Evolutionary conservation across 495 filamentous ascomycete species (phyloP).

Genomic region (Xylaria palmicola): DNA sequence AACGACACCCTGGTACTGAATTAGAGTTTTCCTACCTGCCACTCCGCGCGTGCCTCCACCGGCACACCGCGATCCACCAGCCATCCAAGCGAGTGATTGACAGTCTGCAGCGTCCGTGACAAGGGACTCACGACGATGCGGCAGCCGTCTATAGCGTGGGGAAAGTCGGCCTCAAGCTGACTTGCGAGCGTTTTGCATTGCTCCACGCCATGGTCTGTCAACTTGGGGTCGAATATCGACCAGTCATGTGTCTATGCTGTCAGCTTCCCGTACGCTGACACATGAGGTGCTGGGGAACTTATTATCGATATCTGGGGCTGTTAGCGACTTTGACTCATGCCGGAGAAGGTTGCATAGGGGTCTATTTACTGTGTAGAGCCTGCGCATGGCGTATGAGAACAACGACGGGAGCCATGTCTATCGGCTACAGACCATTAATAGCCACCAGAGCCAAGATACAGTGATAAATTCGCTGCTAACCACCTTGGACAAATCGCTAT

Average conservation of each 20-base stretch:
- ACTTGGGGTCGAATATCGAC: slow-evolving; percentile 24
- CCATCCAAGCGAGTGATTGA: slow-evolving; percentile 42
- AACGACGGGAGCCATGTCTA: slow-evolving; percentile 42
- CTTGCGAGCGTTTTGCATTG: slow-evolving; percentile 23
- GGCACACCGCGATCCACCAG: slow-evolving; percentile 42
- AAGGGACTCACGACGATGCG: slow-evolving; percentile 51
- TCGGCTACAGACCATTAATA: background rate
- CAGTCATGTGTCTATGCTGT: slow-evolving; percentile 30
- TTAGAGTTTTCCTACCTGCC: slow-evolving; percentile 38
- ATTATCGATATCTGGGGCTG: slow-evolving; percentile 23
- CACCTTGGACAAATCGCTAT: too few relatives aligned
- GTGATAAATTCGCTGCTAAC: background rate
- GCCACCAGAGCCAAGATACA: background rate
- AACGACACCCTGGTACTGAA: background rate
- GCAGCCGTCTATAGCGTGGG: slow-evolving; percentile 40
- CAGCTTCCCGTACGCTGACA: slow-evolving; percentile 11
- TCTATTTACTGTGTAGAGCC: slow-evolving; percentile 44
- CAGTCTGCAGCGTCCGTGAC: slow-evolving; percentile 50
- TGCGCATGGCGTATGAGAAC: slow-evolving; percentile 52
- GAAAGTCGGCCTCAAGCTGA: slow-evolving; percentile 23
- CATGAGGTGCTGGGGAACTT: slow-evolving; percentile 18
- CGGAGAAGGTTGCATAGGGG: background rate
- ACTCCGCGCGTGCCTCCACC: slow-evolving; percentile 46
- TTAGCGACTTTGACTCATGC: slow-evolving; percentile 14
- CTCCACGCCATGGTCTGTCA: slow-evolving; percentile 26